Evolutionary conservation across 306 rosid species (phyloP), one percentile per base, ranked within the genome.

Genomic region (Trichosanthes truncata): DNA sequence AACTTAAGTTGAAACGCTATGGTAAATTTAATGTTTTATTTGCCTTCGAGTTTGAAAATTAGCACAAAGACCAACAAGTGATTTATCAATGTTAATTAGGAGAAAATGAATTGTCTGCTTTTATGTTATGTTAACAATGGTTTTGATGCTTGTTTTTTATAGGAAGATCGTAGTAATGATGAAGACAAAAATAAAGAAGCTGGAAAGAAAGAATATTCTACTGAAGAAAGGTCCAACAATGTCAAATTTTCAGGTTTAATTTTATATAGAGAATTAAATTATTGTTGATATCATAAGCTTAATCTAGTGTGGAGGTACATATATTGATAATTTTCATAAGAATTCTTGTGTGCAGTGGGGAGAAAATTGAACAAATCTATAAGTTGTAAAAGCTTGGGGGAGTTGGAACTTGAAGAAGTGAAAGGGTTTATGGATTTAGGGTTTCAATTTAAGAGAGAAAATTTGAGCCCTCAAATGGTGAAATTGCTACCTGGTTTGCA

Each of bases 401-500:
- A 94, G 56, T 92, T 94, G 15, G 98, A 94, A 76, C 86, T 94
- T 1, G 92, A 92, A 83, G 98, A 94, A 88, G 89, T 92, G 9
- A 88, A 92, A 82, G 98, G 98, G 71, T 92, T 94, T 67, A 88
- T 88, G 88, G 96, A 94, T 83, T 84, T 94, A 8, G 98, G 98
- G 31, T 94, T 94, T 83, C 80, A 56, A 62, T 92, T 94, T 88
- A 80, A 84, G 77, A 85, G 80, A 82, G 94, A 92, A 65, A 55
- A 81, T 23, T 71, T 94, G 43, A 83, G 74, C 77, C 91, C 94
- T 15, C 74, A 89, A 84, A 89, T 88, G 91, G 85, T 88, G 85
- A 89, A 84, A 35, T 81, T 92, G 52, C 78, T 94, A 8, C 97
- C 98, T 1, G 98, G 98, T 46, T 80, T 94, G 81, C 91, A 90